Percentiles rank a stretch among this genome's conserved stretches.
phyloP scores from a whole-genome alignment of 345 rosid genomes.

The Populus alba region DNA sequence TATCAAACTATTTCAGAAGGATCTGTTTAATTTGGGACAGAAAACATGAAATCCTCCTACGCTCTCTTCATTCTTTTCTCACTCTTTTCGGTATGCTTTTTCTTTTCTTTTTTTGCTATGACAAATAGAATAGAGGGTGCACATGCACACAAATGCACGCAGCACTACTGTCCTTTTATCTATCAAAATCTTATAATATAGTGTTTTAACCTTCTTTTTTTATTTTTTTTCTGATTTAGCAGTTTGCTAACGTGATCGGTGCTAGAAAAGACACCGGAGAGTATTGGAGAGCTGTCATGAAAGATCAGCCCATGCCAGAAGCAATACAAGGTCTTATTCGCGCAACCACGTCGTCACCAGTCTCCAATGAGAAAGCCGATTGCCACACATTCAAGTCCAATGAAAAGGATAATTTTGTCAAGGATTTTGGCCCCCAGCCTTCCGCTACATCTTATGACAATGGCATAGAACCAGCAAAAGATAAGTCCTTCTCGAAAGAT shows the following conservation, averaged over 20 bases:
- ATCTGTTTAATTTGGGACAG: no score
- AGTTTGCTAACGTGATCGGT: constrained; percentile 10
- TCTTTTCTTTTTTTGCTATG: no score
- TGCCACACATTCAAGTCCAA: not conserved
- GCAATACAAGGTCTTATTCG: not conserved
- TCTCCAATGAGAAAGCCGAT: not conserved
- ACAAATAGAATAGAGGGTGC: no score
- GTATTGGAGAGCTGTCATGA: constrained; percentile 25
- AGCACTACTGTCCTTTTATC: no score
- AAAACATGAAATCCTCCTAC: not conserved
- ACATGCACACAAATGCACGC: no score
- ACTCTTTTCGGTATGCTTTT: not conserved
- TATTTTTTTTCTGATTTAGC: not conserved
- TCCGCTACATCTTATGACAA: no score
- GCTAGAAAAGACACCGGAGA: constrained; percentile 34
- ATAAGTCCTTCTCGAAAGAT: not conserved
- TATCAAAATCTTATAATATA: no score
- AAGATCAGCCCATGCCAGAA: constrained; percentile 30
- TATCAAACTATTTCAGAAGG: no score
- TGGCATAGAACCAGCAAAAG: no score
- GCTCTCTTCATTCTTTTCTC: not conserved
- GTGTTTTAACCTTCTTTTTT: no score
- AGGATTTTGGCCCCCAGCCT: not conserved
- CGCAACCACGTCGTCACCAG: not conserved
- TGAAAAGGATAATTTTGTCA: not conserved